These are phyloP conservation scores for Coemansia sp. DNA, from an alignment of 192 early-diverging fungal species.

Conservation along the genomic window DNA sequence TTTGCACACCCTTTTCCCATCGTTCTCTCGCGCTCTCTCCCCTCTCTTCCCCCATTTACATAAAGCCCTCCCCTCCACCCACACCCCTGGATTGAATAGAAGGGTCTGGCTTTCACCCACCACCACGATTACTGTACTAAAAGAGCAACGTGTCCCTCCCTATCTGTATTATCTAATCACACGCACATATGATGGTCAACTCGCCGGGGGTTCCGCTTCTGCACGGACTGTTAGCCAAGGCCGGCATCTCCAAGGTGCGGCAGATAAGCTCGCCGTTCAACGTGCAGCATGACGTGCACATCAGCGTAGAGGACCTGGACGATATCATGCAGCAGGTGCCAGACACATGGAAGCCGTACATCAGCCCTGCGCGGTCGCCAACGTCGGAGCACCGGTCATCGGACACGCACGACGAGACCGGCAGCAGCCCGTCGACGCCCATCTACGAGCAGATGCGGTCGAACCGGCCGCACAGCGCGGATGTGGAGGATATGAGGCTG, in stretches of 20 bases:
- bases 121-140: constrained; percentile 6
- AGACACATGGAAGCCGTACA: constrained; percentile 41
- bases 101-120: neutral
- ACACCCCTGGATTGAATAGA: too few species aligned
- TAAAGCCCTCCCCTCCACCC: neutral
- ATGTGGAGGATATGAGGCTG: constrained; percentile 15
- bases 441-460: constrained; percentile 44
- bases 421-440: constrained; percentile 26
- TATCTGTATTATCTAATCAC: neutral
- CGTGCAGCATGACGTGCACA: constrained; percentile 54
- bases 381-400: constrained; percentile 18
- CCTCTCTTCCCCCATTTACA: neutral
- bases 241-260: constrained; percentile 37
- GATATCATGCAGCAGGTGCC: constrained; percentile 51
- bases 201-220: constrained; percentile 35
- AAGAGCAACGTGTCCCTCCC: neutral
- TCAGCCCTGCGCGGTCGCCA: constrained; percentile 39
- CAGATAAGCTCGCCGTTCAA: constrained; percentile 56
- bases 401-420: constrained; percentile 14
- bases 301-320: constrained; percentile 56
- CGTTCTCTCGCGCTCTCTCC: too few species aligned
- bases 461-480: constrained; percentile 30
- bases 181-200: constrained; percentile 33
- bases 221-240: constrained; percentile 49
- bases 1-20: too few species aligned